A percentile compares a stretch with the other conserved stretches of the same genome.
Evolutionary conservation across 768 basidiomycete genomes (phyloP).

Genomic region (Hericium alpestre): DNA sequence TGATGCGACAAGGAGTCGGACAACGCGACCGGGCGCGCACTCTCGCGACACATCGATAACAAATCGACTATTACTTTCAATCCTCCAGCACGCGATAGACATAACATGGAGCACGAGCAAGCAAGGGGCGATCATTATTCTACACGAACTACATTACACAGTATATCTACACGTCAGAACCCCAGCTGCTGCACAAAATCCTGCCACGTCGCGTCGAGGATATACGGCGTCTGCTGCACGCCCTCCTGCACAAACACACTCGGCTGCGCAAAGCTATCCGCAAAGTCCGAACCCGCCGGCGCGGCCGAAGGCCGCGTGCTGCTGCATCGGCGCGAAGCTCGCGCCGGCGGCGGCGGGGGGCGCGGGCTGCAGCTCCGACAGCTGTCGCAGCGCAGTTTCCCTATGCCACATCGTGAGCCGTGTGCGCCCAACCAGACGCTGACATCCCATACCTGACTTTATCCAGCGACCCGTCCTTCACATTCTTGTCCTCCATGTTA

Average conservation of each 20-base stretch:
- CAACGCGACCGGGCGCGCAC: too few relatives aligned
- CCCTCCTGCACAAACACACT: background rate
- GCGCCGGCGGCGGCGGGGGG: slow-evolving; percentile 26
- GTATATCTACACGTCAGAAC: slow-evolving; percentile 19
- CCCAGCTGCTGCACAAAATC: slow-evolving; percentile 62
- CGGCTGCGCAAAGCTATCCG: too few relatives aligned
- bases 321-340: too few relatives aligned
- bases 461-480: slow-evolving; percentile 70
- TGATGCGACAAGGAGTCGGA: too few relatives aligned
- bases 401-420: slow-evolving; percentile 27
- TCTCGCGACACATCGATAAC: too few relatives aligned
- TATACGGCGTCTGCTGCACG: slow-evolving; percentile 17
- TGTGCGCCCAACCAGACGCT: background rate
- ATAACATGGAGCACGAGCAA: too few relatives aligned
- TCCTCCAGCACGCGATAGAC: too few relatives aligned
- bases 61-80: too few relatives aligned
- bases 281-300: too few relatives aligned
- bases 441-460: slow-evolving; percentile 45
- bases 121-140: background rate
- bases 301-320: too few relatives aligned
- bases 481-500: slow-evolving; percentile 92
- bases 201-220: slow-evolving; percentile 55
- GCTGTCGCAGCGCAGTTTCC: slow-evolving; percentile 39
- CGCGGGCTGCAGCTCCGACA: slow-evolving; percentile 53
- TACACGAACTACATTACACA: background rate